Evolutionary conservation across 768 basidiomycete species (phyloP).

Genomic region (Tubosaeta sp.): DNA sequence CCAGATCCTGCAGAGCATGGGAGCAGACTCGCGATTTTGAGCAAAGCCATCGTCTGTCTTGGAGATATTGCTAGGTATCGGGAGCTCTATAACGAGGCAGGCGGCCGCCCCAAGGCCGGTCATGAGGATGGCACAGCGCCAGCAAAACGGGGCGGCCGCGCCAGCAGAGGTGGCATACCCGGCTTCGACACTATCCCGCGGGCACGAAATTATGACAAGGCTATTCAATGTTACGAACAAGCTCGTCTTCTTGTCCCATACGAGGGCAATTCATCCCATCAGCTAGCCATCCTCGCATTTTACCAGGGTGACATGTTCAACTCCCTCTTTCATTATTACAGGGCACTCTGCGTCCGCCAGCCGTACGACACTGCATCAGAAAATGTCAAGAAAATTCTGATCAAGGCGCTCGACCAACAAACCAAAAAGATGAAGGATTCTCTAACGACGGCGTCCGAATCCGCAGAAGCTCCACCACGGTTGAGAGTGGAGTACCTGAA

Average conservation of each 20-base stretch:
- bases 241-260: conserved; percentile 78
- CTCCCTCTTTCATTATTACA: conserved; percentile 83
- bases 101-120: conserved; percentile 60
- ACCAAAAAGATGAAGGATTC: conserved; percentile 40
- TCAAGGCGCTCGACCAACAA: conserved; percentile 62
- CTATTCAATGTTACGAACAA: conserved; percentile 79
- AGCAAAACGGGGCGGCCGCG: conserved; percentile 39
- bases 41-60: conserved; percentile 85
- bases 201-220: conserved; percentile 66
- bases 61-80: conserved; percentile 94
- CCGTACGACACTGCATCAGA: conserved; percentile 86
- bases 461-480: conserved; percentile 40
- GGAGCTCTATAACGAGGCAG: conserved; percentile 79
- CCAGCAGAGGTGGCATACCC: conserved; percentile 45
- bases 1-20: conserved; percentile 39
- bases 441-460: conserved; percentile 28
- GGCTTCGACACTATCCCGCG: conserved; percentile 46
- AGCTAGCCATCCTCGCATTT: conserved; percentile 87
- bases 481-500: conserved; percentile 62
- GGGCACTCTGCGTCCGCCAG: conserved; percentile 79
- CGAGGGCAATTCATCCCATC: conserved; percentile 94
- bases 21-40: conserved; percentile 67
- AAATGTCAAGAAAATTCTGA: conserved; percentile 73
- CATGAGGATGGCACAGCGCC: conserved; percentile 51
- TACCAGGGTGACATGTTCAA: conserved; percentile 81